Evolutionary conservation across 2,329 filamentous ascomycete species (phyloP).

Genomic region (Fusarium xylarioides): DNA sequence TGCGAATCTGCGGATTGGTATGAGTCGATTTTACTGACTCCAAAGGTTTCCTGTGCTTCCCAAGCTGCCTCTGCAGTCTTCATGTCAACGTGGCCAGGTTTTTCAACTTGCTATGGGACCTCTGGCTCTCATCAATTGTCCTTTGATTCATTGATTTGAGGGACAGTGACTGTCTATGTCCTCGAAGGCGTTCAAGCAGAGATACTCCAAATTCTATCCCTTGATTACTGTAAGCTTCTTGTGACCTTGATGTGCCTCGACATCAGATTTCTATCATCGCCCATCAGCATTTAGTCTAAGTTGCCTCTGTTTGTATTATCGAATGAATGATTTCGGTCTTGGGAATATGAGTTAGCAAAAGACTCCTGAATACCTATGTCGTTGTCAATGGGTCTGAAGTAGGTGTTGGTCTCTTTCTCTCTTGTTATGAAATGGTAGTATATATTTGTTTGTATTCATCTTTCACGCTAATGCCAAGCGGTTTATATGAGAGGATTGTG

Average conservation of each 20-base stretch:
- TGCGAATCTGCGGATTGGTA: neutral
- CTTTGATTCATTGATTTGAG: neutral
- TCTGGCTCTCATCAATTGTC: slow-evolving; percentile 22
- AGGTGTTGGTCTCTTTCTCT: neutral
- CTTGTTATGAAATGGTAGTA: neutral
- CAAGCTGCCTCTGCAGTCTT: slow-evolving; percentile 15
- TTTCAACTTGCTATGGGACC: slow-evolving; percentile 20
- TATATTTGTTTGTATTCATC: neutral
- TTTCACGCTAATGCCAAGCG: neutral
- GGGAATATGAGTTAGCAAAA: neutral
- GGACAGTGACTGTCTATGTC: neutral
- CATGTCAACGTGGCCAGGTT: slow-evolving; percentile 39
- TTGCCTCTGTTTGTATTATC: neutral
- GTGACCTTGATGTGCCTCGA: neutral
- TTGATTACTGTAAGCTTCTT: neutral
- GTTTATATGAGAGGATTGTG: neutral
- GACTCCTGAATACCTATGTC: neutral
- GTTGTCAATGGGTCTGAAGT: neutral
- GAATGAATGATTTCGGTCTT: neutral
- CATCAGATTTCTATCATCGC: neutral
- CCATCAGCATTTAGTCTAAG: neutral
- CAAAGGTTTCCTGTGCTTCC: neutral
- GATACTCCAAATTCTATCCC: neutral
- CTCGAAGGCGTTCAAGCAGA: neutral
- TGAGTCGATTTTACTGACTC: neutral